Evolutionary conservation across 1,284 basidiomycete genomes (phyloP).

Genomic region (Sanghuangporus baumii): DNA sequence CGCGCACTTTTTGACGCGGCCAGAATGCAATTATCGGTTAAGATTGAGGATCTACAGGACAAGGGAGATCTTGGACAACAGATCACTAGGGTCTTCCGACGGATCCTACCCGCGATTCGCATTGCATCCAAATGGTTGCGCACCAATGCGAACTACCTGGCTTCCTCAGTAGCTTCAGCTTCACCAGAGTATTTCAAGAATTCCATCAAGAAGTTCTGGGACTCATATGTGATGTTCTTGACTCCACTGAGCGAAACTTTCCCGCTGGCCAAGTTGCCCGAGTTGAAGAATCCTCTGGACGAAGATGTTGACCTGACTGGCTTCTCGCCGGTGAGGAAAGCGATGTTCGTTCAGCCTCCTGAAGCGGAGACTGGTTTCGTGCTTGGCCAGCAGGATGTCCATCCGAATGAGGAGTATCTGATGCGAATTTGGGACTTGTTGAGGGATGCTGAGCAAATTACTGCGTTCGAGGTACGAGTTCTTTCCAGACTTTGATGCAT

Average conservation of each 20-base stretch:
- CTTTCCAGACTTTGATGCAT: neutral
- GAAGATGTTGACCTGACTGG: conserved; percentile 91
- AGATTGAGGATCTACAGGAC: conserved; percentile 41
- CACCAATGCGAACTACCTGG: conserved; percentile 71
- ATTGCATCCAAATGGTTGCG: conserved; percentile 88
- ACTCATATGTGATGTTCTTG: conserved; percentile 63
- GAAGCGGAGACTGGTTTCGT: conserved; percentile 20
- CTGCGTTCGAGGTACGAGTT: conserved; percentile 47
- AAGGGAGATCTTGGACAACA: conserved; percentile 67
- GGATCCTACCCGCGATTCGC: conserved; percentile 83
- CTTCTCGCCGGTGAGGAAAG: conserved; percentile 75
- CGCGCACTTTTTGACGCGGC: conserved; percentile 66
- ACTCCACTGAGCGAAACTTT: conserved; percentile 63
- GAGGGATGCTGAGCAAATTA: conserved; percentile 66
- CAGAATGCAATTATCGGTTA: conserved; percentile 47
- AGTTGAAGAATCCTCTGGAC: conserved; percentile 65
- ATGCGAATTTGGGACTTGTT: conserved; percentile 90
- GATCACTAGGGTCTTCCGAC: conserved; percentile 82
- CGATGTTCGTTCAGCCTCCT: conserved; percentile 34
- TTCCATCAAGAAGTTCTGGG: conserved; percentile 63
- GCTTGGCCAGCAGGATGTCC: conserved; percentile 48
- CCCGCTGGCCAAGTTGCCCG: conserved; percentile 62
- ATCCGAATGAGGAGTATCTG: conserved; percentile 92
- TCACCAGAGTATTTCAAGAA: conserved; percentile 22
- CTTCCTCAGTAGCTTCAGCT: conserved; percentile 12